Percentiles rank a stretch among this genome's conserved stretches.
Conservation (phyloP, 75 land plant genomes). For the Cunninghamia lanceolata region DNA sequence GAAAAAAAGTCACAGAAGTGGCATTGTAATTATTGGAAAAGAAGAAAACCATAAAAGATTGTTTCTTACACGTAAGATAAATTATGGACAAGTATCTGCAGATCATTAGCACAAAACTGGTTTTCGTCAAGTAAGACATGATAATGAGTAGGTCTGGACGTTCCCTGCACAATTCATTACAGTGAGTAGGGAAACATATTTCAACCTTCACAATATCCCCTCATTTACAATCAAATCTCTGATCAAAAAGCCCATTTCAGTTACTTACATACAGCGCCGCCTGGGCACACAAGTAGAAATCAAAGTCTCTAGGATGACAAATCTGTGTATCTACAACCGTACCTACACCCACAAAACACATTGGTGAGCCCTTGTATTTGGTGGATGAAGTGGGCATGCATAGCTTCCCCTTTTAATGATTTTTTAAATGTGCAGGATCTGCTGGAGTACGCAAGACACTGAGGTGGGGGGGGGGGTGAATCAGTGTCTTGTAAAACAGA, state of each 20-base stretch:
- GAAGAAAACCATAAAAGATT: no score
- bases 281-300: conserved; percentile 84
- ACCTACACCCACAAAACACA: conserved; percentile 35
- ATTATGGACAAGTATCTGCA: conserved; percentile 3
- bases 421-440: no score
- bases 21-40: no score
- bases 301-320: conserved; percentile 73
- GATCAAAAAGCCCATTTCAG: not conserved
- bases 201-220: no score
- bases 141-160: conserved; percentile 78
- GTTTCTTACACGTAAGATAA: not conserved
- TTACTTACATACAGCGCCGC: conserved; percentile 69
- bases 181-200: not conserved
- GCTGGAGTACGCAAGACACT: no score
- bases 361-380: not conserved
- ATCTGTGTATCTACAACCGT: conserved; percentile 74
- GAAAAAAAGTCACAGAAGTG: no score
- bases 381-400: not conserved
- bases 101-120: conserved; percentile 42
- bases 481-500: no score
- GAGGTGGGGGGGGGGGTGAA: no score
- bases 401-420: not conserved
- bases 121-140: conserved; percentile 64
- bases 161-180: conserved; percentile 36
- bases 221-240: no score